Conservation (phyloP, 2,329 filamentous ascomycete genomes). For the Penicillium sp. region DNA sequence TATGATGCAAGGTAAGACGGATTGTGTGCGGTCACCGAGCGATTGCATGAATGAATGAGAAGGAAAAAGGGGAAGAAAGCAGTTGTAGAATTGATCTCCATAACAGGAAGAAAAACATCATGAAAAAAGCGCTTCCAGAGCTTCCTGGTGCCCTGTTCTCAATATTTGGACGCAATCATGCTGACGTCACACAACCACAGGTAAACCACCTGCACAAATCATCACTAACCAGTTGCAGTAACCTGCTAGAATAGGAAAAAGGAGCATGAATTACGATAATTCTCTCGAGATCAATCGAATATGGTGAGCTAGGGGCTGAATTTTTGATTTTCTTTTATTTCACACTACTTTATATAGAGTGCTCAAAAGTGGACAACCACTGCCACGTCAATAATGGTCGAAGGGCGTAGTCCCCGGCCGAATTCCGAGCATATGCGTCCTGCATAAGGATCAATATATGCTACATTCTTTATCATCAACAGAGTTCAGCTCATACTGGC, state of each 20-base stretch:
- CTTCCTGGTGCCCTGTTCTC: conserved; percentile 18
- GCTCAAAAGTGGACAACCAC: neutral
- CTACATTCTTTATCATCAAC: neutral
- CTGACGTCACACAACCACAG: conserved; percentile 31
- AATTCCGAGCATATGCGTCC: conserved; percentile 10
- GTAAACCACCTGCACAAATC: neutral
- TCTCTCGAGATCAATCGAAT: neutral
- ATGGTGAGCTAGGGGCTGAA: neutral
- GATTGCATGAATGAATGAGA: neutral
- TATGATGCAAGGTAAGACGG: neutral
- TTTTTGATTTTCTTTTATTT: neutral
- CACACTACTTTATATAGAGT: neutral
- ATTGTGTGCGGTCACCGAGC: neutral
- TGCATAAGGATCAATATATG: conserved; percentile 11
- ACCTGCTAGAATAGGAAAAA: conserved; percentile 12
- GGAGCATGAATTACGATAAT: neutral
- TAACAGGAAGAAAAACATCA: neutral
- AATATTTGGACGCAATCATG: conserved; percentile 24
- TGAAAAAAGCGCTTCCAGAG: neutral
- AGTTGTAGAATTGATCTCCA: neutral
- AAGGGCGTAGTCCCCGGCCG: neutral
- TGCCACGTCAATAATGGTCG: conserved; percentile 19
- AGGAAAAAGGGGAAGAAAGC: neutral
- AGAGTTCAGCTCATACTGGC: neutral
- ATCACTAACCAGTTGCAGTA: conserved; percentile 23